Evolutionary conservation across 1,284 basidiomycete genomes (phyloP).

Genomic region (Trichosporon sp.): DNA sequence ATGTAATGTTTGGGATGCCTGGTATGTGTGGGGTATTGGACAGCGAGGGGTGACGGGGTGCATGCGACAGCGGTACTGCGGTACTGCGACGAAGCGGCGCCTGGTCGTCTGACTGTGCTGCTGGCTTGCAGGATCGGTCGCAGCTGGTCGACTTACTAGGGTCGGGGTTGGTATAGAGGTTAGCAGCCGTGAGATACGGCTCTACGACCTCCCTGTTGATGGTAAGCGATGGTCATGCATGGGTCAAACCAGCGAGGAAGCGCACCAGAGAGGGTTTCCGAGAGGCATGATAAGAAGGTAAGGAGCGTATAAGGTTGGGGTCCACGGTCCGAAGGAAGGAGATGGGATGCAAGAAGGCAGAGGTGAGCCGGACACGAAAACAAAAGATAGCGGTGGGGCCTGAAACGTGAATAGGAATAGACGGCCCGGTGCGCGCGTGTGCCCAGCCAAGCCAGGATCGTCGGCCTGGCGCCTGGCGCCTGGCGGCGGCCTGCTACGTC

Average conservation of each 20-base stretch:
- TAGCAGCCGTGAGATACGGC: constrained; percentile 35
- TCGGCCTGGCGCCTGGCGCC: neutral
- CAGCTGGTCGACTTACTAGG: constrained; percentile 35
- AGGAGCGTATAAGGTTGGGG: neutral
- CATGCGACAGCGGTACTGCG: neutral
- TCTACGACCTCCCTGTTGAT: constrained; percentile 42
- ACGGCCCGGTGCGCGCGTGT: neutral
- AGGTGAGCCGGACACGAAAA: constrained; percentile 9
- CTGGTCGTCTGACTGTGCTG: neutral
- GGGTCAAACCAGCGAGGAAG: neutral
- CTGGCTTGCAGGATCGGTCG: neutral
- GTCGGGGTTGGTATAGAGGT: constrained; percentile 39
- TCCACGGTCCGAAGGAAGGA: neutral
- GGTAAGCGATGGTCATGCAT: neutral
- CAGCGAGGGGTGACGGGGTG: too few species aligned
- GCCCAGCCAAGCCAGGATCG: neutral
- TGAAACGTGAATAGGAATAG: constrained; percentile 1
- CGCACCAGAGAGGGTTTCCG: constrained; percentile 26
- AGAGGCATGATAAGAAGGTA: constrained; percentile 22
- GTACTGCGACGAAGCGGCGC: neutral
- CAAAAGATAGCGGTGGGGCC: neutral
- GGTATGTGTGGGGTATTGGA: neutral
- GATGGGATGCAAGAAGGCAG: neutral
- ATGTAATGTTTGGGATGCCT: neutral
- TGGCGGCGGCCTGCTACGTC: neutral